Conservation (phyloP, 1,284 basidiomycete species). For the Inonotus hispidus region DNA sequence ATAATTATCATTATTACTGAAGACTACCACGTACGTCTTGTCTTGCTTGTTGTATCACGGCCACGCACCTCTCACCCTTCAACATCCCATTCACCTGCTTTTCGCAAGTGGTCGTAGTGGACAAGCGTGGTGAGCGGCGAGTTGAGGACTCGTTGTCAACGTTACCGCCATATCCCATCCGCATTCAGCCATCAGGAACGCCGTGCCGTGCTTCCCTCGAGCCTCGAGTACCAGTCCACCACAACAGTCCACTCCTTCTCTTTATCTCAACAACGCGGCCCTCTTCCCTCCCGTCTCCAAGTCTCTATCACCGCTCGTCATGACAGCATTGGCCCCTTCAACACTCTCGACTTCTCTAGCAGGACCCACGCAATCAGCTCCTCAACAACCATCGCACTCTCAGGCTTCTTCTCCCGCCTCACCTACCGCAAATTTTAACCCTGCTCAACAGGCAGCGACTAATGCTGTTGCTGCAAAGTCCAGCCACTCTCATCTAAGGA, state of each 20-base stretch:
- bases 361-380: conserved; percentile 30
- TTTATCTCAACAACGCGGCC: not conserved
- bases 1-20: too few relatives aligned
- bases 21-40: too few relatives aligned
- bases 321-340: conserved; percentile 20
- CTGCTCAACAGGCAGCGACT: conserved; percentile 27
- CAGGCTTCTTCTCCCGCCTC: conserved; percentile 52
- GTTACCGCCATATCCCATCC: not conserved
- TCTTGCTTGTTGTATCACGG: too few relatives aligned
- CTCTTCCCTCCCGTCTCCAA: conserved; percentile 17
- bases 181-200: not conserved
- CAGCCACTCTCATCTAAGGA: conserved; percentile 24
- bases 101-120: not conserved
- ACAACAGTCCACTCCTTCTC: not conserved
- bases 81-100: too few relatives aligned
- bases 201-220: not conserved
- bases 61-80: too few relatives aligned
- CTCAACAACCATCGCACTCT: conserved; percentile 25
- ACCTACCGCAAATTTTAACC: conserved; percentile 37
- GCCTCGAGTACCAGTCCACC: not conserved
- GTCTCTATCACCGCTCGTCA: conserved; percentile 8
- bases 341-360: conserved; percentile 32
- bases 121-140: not conserved
- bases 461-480: conserved; percentile 34
- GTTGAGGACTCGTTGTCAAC: not conserved